phyloP scores from a whole-genome alignment of 192 early-diverging fungal genomes.

The Backusella tarrabulga region DNA sequence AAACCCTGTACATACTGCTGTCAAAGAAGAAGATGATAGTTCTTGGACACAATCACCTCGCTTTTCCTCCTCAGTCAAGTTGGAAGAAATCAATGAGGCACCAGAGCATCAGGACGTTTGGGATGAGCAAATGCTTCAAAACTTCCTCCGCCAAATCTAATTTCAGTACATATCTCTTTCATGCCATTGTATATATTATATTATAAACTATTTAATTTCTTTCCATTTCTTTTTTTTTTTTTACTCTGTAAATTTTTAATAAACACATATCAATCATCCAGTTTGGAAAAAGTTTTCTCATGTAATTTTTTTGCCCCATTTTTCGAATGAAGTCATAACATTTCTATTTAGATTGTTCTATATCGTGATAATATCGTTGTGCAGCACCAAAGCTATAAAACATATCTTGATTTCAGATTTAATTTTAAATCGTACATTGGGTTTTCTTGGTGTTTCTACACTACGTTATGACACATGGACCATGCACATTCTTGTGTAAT shows the following conservation, averaged over 20 bases:
- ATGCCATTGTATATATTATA: background rate
- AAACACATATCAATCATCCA: background rate
- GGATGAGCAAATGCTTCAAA: slow-evolving; percentile 7
- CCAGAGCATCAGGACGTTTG: background rate
- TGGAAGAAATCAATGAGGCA: background rate
- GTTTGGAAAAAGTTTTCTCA: background rate
- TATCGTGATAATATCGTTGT: background rate
- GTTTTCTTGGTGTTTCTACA: too few species aligned
- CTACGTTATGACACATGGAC: too few species aligned
- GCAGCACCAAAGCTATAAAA: too few species aligned
- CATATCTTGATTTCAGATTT: too few species aligned
- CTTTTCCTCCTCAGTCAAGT: background rate
- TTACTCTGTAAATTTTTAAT: background rate
- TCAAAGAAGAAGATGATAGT: background rate
- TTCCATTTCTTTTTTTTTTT: background rate
- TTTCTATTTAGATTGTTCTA: background rate
- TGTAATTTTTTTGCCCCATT: background rate
- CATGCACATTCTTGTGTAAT: too few species aligned
- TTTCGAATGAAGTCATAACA: background rate
- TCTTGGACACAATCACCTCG: too few species aligned
- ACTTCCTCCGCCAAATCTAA: slow-evolving; percentile 7
- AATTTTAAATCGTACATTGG: too few species aligned
- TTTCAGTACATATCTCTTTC: background rate
- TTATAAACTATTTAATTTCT: background rate
- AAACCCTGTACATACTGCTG: background rate